Evolutionary conservation across 2,329 filamentous ascomycete genomes (phyloP).

Genomic region (Scytalidium sp.): DNA sequence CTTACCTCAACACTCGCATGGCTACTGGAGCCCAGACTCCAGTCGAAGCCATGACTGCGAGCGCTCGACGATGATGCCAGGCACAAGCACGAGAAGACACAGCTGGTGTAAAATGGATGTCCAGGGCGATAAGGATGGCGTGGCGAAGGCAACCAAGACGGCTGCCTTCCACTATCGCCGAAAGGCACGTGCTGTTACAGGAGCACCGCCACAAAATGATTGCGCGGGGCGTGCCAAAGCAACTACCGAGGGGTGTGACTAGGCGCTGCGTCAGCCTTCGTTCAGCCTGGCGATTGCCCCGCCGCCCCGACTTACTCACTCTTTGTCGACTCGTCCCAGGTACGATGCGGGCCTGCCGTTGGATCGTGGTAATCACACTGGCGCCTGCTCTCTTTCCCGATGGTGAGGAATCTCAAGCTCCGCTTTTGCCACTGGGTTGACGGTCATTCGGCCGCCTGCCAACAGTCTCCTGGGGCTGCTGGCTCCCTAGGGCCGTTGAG

Average conservation of each 20-base stretch:
- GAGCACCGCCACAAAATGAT: too few relatives aligned
- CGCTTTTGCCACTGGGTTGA: not conserved
- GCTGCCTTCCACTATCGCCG: too few relatives aligned
- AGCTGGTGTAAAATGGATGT: not conserved
- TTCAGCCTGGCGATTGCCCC: not conserved
- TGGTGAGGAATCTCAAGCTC: not conserved
- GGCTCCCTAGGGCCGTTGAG: not conserved
- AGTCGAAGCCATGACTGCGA: slow-evolving; percentile 23
- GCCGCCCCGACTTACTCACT: not conserved
- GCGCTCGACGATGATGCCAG: not conserved
- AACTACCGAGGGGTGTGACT: too few relatives aligned
- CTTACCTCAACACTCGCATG: slow-evolving; percentile 27
- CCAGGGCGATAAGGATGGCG: too few relatives aligned
- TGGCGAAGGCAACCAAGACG: too few relatives aligned
- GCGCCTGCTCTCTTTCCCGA: not conserved
- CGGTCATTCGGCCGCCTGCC: not conserved
- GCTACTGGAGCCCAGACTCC: slow-evolving; percentile 29
- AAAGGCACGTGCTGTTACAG: too few relatives aligned
- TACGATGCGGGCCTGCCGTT: not conserved
- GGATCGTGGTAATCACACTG: not conserved
- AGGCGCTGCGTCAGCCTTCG: not conserved
- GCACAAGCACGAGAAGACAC: not conserved
- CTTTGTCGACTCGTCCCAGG: not conserved
- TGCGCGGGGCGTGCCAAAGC: too few relatives aligned
- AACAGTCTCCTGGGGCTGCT: not conserved